Evolutionary conservation across 2,329 filamentous ascomycete species (phyloP).

Genomic region (Leptographium lundbergii): DNA sequence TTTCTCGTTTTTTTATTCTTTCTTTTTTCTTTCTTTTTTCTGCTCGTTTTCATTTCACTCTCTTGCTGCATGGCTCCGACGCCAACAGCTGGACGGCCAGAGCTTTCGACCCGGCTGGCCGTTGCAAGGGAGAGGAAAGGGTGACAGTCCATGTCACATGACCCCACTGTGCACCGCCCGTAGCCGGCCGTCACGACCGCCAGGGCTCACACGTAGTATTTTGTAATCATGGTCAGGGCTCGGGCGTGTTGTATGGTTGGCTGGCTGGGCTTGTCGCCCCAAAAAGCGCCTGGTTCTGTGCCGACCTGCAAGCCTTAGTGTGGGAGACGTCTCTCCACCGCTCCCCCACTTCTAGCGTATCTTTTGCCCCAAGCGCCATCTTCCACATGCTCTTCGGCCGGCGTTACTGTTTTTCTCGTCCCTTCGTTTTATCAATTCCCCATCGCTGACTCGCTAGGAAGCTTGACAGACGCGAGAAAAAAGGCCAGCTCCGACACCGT

Average conservation of each 20-base stretch:
- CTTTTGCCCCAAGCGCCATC: background rate
- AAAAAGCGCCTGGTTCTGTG: background rate
- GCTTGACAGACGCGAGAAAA: background rate
- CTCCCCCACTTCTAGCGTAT: slow-evolving; percentile 7
- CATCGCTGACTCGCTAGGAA: slow-evolving; percentile 11
- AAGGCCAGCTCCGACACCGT: slow-evolving; percentile 11
- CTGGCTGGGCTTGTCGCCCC: slow-evolving; percentile 1
- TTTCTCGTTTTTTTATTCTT: background rate
- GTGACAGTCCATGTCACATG: background rate
- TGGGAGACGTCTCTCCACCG: slow-evolving; percentile 6
- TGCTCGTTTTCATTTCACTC: too few species aligned
- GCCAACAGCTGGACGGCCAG: too few species aligned
- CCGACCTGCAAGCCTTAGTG: slow-evolving; percentile 2
- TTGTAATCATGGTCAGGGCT: background rate
- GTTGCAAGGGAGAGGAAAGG: background rate
- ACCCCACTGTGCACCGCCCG: background rate
- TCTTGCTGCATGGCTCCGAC: too few species aligned
- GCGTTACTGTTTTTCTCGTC: background rate
- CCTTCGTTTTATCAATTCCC: slow-evolving; percentile 12
- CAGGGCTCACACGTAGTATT: background rate
- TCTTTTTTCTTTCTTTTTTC: background rate
- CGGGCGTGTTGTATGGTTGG: slow-evolving; percentile 2
- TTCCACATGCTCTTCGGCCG: background rate
- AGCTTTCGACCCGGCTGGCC: background rate
- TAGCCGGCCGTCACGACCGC: background rate